Evolutionary conservation across 352 stramenopile genomes (phyloP).

Genomic region (Pythium aquatile): DNA sequence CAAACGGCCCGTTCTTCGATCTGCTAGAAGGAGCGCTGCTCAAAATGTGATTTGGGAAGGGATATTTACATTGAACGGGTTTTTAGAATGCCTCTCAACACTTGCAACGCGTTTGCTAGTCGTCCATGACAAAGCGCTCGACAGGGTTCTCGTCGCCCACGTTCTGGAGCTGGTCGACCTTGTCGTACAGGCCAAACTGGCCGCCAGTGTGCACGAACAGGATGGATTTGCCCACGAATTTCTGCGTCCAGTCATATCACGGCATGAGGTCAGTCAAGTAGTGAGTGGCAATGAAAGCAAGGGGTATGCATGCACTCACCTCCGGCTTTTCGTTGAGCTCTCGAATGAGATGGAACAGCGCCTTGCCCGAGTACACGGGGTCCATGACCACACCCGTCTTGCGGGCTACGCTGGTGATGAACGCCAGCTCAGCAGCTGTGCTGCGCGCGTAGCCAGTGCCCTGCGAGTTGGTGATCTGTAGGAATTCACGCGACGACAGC

Average conservation of each 20-base stretch:
- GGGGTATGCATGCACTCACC: slow-evolving; percentile 23
- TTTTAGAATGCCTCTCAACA: neutral
- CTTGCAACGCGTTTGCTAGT: neutral
- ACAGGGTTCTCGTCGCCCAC: slow-evolving; percentile 49
- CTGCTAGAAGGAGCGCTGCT: slow-evolving; percentile 22
- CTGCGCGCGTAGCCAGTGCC: slow-evolving; percentile 79
- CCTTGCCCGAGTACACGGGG: slow-evolving; percentile 87
- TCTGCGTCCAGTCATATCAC: slow-evolving; percentile 31
- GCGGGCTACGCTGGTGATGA: slow-evolving; percentile 68
- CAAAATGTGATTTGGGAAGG: slow-evolving; percentile 10
- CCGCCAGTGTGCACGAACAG: slow-evolving; percentile 92
- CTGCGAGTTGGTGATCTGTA: slow-evolving; percentile 83
- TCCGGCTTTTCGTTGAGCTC: slow-evolving; percentile 68
- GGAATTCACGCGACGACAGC: slow-evolving; percentile 58
- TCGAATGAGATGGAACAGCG: slow-evolving; percentile 77
- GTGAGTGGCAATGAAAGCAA: neutral
- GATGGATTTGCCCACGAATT: slow-evolving; percentile 81
- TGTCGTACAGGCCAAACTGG: slow-evolving; percentile 91
- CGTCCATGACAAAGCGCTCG: slow-evolving; percentile 63
- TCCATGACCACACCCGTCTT: slow-evolving; percentile 82
- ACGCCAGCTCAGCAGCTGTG: slow-evolving; percentile 75
- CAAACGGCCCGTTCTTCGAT: slow-evolving; percentile 27
- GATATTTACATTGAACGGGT: neutral
- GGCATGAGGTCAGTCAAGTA: neutral
- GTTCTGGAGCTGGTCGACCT: slow-evolving; percentile 69